These are phyloP conservation scores for Salvia splendens DNA, from an alignment of 257 asterid genomes.

Conservation along the genomic window DNA sequence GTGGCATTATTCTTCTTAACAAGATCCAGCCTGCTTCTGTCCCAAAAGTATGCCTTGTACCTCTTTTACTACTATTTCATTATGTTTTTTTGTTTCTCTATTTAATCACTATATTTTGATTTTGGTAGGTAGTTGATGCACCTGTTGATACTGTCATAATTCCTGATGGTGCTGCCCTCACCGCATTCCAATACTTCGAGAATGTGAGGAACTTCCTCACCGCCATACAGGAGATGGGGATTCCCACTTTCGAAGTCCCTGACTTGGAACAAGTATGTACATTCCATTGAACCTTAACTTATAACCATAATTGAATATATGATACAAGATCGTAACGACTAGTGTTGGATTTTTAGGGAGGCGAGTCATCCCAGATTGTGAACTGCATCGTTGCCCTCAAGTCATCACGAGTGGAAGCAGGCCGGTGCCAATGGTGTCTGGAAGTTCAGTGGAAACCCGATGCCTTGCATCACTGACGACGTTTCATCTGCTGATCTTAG, in stretches of 20 bases:
- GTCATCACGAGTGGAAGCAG: slow-evolving; percentile 76
- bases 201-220: slow-evolving; percentile 80
- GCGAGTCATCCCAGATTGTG: slow-evolving; percentile 72
- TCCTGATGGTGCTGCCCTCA: slow-evolving; percentile 88
- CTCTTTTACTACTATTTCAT: not conserved
- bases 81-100: not conserved
- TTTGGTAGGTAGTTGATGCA: slow-evolving; percentile 58
- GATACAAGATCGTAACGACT: not conserved
- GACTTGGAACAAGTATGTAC: slow-evolving; percentile 76
- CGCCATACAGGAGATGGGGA: slow-evolving; percentile 69
- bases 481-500: slow-evolving; percentile 33
- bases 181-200: slow-evolving; percentile 84
- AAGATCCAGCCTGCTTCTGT: slow-evolving; percentile 76
- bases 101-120: not conserved
- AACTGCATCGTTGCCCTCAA: slow-evolving; percentile 70
- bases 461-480: slow-evolving; percentile 47
- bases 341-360: slow-evolving; percentile 54
- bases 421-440: slow-evolving; percentile 68
- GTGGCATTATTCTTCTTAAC: slow-evolving; percentile 85
- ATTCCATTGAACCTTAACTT: not conserved
- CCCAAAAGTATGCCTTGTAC: slow-evolving; percentile 58
- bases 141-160: slow-evolving; percentile 53
- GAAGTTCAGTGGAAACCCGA: slow-evolving; percentile 61
- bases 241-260: slow-evolving; percentile 86
- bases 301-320: not conserved